A percentile compares a stretch with the other conserved stretches of the same genome.
These are phyloP conservation scores for Chlamydomonas sp. DNA, from an alignment of 139 green algal genomes.

Conservation along the genomic window DNA sequence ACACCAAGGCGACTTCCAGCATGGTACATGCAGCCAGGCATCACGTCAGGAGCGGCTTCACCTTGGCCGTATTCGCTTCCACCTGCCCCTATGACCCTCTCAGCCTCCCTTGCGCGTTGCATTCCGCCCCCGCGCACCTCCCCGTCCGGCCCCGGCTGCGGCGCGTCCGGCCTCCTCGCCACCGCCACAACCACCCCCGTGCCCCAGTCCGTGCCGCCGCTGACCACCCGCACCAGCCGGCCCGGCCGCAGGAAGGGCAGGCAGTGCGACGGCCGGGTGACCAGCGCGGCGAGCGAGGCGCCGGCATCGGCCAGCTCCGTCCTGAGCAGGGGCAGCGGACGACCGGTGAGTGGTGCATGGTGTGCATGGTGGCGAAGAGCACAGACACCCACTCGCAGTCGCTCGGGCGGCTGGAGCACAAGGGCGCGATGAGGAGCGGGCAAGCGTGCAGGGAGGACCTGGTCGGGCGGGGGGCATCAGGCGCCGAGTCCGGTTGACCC, in stretches of 20 bases:
- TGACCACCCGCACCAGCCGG: slow-evolving; percentile 71
- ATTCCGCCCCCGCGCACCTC: not conserved
- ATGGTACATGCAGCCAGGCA: too few relatives aligned
- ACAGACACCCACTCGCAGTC: not conserved
- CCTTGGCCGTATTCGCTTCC: not conserved
- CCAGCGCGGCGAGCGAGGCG: not conserved
- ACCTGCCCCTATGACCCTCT: not conserved
- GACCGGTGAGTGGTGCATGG: not conserved
- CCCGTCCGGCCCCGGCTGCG: not conserved
- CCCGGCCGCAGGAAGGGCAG: slow-evolving; percentile 86
- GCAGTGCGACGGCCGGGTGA: slow-evolving; percentile 43
- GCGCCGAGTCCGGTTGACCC: too few relatives aligned
- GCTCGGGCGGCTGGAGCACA: slow-evolving; percentile 41
- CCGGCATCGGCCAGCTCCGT: too few relatives aligned
- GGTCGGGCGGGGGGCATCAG: too few relatives aligned
- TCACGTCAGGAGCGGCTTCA: too few relatives aligned
- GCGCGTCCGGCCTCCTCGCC: slow-evolving; percentile 15
- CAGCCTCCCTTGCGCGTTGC: not conserved
- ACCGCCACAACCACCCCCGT: slow-evolving; percentile 22
- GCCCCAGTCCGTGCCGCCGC: slow-evolving; percentile 17
- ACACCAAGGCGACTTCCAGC: too few relatives aligned
- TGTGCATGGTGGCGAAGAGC: not conserved
- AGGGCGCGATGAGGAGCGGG: too few relatives aligned
- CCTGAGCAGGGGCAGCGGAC: too few relatives aligned
- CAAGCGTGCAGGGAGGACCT: too few relatives aligned